Conservation (phyloP, 2,329 filamentous ascomycete species). For the Aphanocladium album region DNA sequence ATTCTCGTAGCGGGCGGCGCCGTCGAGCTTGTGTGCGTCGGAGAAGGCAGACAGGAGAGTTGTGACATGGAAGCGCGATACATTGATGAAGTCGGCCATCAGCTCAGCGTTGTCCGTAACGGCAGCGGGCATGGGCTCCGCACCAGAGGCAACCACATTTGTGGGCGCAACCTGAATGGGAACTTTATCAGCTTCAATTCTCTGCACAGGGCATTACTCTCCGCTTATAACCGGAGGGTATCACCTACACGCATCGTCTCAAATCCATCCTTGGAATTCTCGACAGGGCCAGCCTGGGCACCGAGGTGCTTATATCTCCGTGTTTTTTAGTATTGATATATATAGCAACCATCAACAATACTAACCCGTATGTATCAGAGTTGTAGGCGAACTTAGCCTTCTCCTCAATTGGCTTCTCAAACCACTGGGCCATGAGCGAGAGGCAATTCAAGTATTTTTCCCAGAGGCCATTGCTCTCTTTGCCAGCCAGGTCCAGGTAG, state of each 20-base stretch:
- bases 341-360: not conserved
- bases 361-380: not conserved
- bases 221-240: no score
- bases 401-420: not conserved
- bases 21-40: not conserved
- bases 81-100: not conserved
- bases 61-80: not conserved
- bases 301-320: not conserved
- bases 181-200: not conserved
- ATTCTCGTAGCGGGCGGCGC: not conserved
- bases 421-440: not conserved
- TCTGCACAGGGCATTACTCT: no score
- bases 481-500: not conserved
- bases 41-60: not conserved
- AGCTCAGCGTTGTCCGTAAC: not conserved
- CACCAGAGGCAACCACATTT: not conserved
- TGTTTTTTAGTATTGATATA: not conserved
- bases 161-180: not conserved
- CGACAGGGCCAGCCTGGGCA: not conserved
- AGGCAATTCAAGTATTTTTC: not conserved
- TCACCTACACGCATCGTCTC: not conserved
- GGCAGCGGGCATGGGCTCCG: not conserved
- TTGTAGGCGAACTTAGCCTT: not conserved
- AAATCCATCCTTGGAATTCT: not conserved
- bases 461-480: not conserved